Evolutionary conservation across 441 rosid species (phyloP).

Genomic region (Erodium texanum): DNA sequence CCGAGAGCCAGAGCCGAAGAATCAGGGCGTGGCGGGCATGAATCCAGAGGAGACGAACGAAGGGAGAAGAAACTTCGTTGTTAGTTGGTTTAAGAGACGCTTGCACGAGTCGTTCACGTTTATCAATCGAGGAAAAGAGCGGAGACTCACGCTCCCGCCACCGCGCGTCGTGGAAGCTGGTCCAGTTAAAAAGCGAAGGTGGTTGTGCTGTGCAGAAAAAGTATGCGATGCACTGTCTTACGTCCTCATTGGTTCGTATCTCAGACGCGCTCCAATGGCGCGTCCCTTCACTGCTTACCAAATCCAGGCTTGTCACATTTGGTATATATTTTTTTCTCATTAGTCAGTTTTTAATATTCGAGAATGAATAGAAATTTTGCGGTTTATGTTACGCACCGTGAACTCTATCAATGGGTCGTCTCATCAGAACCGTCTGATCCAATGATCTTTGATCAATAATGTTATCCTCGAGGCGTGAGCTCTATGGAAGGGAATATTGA

Average conservation of each 20-base stretch:
- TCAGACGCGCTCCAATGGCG: background rate
- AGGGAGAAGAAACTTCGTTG: background rate
- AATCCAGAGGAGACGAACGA: conserved; percentile 5
- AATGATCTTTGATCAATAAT: no score
- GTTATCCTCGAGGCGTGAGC: no score
- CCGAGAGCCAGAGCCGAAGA: conserved; percentile 9
- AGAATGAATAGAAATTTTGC: no score
- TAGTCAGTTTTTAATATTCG: no score
- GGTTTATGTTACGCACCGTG: no score
- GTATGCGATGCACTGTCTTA: background rate
- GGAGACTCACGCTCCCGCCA: conserved; percentile 12
- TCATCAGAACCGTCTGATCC: no score
- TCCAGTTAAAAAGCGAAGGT: background rate
- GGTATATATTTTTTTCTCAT: no score
- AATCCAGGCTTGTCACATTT: no score
- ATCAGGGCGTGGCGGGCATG: conserved; percentile 2
- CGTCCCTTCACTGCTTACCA: no score
- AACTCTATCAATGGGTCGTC: no score
- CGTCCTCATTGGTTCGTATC: background rate
- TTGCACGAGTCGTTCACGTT: conserved; percentile 16
- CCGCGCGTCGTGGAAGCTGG: background rate
- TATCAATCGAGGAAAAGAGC: background rate
- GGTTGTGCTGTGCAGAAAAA: no score
- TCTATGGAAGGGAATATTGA: no score
- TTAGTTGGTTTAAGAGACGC: conserved; percentile 13